Conservation (phyloP, 2,329 filamentous ascomycete genomes). For the Penicillium freii region DNA sequence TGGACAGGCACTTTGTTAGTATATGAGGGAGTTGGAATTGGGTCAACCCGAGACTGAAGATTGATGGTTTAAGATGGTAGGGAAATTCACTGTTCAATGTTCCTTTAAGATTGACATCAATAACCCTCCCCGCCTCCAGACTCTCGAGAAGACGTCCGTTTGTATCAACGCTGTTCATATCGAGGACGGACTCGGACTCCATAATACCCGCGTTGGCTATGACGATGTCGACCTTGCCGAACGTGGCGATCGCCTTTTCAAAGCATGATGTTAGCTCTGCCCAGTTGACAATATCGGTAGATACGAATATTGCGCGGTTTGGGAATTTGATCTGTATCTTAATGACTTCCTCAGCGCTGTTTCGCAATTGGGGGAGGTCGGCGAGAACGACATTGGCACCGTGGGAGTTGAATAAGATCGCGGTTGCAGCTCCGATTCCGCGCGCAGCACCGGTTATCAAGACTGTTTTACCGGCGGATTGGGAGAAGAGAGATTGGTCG, state of each 20-base stretch:
- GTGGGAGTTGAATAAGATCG: slow-evolving; percentile 34
- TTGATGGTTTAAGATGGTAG: background rate
- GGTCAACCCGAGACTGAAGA: background rate
- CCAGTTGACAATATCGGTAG: slow-evolving; percentile 41
- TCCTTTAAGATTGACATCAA: slow-evolving; percentile 48
- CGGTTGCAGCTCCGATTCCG: slow-evolving; percentile 45
- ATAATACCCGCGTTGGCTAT: slow-evolving; percentile 47
- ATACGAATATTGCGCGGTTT: slow-evolving; percentile 29
- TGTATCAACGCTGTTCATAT: slow-evolving; percentile 27
- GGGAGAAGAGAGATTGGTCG: background rate
- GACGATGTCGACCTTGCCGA: slow-evolving; percentile 42
- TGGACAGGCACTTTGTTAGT: background rate
- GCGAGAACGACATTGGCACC: slow-evolving; percentile 44
- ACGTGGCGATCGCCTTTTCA: slow-evolving; percentile 29
- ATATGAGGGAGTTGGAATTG: background rate
- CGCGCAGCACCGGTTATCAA: slow-evolving; percentile 44
- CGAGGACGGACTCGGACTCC: slow-evolving; percentile 22
- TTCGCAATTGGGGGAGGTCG: slow-evolving; percentile 19
- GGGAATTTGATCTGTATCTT: slow-evolving; percentile 6
- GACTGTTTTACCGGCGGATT: slow-evolving; percentile 33
- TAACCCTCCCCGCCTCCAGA: slow-evolving; percentile 28
- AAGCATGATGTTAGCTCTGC: slow-evolving; percentile 37
- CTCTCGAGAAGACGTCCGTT: slow-evolving; percentile 21
- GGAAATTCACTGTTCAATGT: slow-evolving; percentile 43
- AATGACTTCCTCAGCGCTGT: slow-evolving; percentile 8